Evolutionary conservation across 352 stramenopile genomes (phyloP).

Genomic region (Globisporangium nodosum): DNA sequence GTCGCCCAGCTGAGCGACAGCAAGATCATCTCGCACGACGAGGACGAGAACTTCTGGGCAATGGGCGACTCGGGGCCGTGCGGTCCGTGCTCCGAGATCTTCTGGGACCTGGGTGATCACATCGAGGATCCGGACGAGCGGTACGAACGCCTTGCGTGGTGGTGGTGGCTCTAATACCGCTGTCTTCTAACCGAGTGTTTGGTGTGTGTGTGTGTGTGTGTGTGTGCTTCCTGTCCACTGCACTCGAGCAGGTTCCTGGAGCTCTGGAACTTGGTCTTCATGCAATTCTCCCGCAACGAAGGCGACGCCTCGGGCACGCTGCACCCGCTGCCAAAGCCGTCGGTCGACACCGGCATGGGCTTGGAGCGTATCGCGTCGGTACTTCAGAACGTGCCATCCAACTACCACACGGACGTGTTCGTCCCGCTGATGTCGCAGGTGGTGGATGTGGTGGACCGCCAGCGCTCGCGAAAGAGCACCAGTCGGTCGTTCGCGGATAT

Average conservation of each 20-base stretch:
- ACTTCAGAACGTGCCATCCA: slow-evolving; percentile 91
- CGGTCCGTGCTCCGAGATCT: slow-evolving; percentile 93
- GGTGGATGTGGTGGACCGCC: slow-evolving; percentile 39
- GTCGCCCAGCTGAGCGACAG: slow-evolving; percentile 42
- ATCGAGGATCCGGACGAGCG: slow-evolving; percentile 75
- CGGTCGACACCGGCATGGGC: slow-evolving; percentile 97
- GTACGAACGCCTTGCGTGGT: slow-evolving; percentile 23
- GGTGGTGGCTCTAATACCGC: slow-evolving; percentile 39
- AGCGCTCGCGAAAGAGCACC: slow-evolving; percentile 8
- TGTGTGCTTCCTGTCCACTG: slow-evolving; percentile 5
- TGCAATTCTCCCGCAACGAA: slow-evolving; percentile 94
- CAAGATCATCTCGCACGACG: slow-evolving; percentile 62
- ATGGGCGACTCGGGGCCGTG: slow-evolving; percentile 94
- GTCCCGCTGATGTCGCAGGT: slow-evolving; percentile 77
- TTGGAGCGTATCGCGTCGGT: slow-evolving; percentile 95
- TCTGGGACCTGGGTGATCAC: slow-evolving; percentile 88
- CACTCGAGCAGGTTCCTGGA: slow-evolving; percentile 59
- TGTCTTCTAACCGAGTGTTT: slow-evolving; percentile 19
- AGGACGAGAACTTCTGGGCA: slow-evolving; percentile 96
- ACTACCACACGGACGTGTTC: slow-evolving; percentile 98
- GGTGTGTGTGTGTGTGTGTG: not conserved
- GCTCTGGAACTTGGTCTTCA: slow-evolving; percentile 98
- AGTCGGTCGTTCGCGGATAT: slow-evolving; percentile 26
- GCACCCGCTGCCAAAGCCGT: slow-evolving; percentile 83
- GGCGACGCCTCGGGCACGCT: slow-evolving; percentile 52